These are phyloP conservation scores for Boechera divaricarpa DNA, from an alignment of 345 rosid species.

Conservation along the genomic window DNA sequence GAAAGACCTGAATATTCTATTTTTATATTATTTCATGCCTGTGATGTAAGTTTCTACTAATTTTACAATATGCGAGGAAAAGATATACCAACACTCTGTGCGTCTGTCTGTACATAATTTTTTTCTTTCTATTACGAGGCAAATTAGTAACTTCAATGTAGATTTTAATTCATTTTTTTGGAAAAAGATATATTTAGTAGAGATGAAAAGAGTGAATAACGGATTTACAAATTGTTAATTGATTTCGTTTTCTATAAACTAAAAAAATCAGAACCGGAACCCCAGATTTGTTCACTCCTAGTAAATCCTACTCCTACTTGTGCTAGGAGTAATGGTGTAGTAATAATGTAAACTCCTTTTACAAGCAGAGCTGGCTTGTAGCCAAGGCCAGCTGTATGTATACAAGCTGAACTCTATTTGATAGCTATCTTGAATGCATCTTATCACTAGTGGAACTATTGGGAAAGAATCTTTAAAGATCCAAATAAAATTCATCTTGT, in stretches of 20 bases:
- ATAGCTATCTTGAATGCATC: background rate
- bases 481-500: background rate
- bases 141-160: background rate
- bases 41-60: conserved; percentile 34
- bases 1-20: conserved; percentile 31
- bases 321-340: too few relatives aligned
- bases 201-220: too few relatives aligned
- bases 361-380: too few relatives aligned
- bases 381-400: too few relatives aligned
- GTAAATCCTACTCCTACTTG: too few relatives aligned
- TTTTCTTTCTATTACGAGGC: background rate
- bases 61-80: conserved; percentile 26
- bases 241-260: too few relatives aligned
- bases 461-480: background rate
- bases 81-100: conserved; percentile 3
- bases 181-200: too few relatives aligned
- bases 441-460: background rate
- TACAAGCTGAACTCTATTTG: background rate
- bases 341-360: too few relatives aligned
- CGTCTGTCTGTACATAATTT: background rate
- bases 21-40: conserved; percentile 20
- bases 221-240: too few relatives aligned
- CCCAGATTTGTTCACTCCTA: too few relatives aligned
- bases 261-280: too few relatives aligned
- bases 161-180: too few relatives aligned